Evolutionary conservation across 441 rosid genomes (phyloP).

Genomic region (Dalechampia spathulata): DNA sequence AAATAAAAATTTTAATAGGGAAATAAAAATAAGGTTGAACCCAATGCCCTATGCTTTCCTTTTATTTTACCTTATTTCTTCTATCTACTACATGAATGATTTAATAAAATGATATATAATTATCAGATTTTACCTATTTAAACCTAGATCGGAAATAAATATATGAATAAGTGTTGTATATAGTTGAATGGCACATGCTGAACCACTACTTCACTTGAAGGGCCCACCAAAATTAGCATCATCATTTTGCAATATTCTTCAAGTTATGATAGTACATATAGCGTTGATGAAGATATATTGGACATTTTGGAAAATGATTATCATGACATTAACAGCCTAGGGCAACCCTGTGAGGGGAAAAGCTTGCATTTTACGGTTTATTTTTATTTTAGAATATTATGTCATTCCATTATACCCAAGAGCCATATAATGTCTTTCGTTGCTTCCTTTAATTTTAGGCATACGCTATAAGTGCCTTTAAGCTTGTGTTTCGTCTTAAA

Average conservation of each 20-base stretch:
- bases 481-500: constrained; percentile 27
- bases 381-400: constrained; percentile 15
- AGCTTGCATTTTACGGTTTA: constrained; percentile 23
- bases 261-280: constrained; percentile 10
- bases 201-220: constrained; percentile 17
- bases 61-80: too few species aligned
- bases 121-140: neutral
- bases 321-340: constrained; percentile 13
- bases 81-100: too few species aligned
- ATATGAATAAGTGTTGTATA: neutral
- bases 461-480: constrained; percentile 31
- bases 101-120: too few species aligned
- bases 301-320: constrained; percentile 4
- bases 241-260: constrained; percentile 10
- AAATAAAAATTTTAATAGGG: too few species aligned
- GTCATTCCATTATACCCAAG: constrained; percentile 29
- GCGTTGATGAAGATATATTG: constrained; percentile 11
- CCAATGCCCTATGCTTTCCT: too few species aligned
- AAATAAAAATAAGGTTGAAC: too few species aligned
- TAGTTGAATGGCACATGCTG: constrained; percentile 14
- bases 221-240: constrained; percentile 27
- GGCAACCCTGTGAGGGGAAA: constrained; percentile 21
- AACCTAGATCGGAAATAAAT: neutral
- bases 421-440: constrained; percentile 24
- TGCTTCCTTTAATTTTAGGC: constrained; percentile 35